Evolutionary conservation across 2,329 filamentous ascomycete genomes (phyloP).

Genomic region (Xylaria sp.): DNA sequence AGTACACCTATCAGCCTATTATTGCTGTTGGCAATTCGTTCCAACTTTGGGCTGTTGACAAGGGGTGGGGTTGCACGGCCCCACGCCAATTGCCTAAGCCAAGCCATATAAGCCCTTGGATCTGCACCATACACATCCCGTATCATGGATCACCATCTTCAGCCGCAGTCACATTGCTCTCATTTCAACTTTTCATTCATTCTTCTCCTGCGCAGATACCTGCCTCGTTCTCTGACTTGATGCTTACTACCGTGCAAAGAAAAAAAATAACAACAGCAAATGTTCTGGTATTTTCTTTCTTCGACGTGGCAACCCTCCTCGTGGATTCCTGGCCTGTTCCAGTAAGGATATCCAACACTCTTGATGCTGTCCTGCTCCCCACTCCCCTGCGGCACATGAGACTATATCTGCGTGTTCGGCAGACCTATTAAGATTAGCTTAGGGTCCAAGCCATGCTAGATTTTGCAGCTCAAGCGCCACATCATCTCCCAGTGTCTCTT

Average conservation of each 20-base stretch:
- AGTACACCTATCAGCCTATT: too few species aligned
- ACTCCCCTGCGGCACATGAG: not conserved
- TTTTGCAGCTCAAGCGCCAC: conserved; percentile 30
- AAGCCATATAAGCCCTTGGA: not conserved
- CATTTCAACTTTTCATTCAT: not conserved
- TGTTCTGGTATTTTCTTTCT: not conserved
- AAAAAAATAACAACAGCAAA: not conserved
- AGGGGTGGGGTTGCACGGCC: not conserved
- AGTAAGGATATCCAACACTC: not conserved
- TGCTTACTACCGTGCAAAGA: not conserved
- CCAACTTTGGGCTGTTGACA: too few species aligned
- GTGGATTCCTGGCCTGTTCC: too few species aligned
- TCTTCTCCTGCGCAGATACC: not conserved
- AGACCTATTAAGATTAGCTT: conserved; percentile 22
- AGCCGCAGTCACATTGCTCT: conserved; percentile 22
- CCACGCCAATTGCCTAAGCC: not conserved
- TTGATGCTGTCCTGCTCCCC: not conserved
- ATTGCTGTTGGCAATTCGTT: too few species aligned
- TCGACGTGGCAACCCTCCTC: not conserved
- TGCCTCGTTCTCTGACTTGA: not conserved
- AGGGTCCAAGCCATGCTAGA: not conserved
- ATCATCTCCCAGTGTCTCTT: conserved; percentile 30
- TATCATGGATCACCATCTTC: conserved; percentile 8
- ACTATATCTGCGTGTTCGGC: conserved; percentile 9
- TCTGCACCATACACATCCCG: not conserved